Conservation (phyloP, 768 basidiomycete genomes). For the Galerina sulciceps region DNA sequence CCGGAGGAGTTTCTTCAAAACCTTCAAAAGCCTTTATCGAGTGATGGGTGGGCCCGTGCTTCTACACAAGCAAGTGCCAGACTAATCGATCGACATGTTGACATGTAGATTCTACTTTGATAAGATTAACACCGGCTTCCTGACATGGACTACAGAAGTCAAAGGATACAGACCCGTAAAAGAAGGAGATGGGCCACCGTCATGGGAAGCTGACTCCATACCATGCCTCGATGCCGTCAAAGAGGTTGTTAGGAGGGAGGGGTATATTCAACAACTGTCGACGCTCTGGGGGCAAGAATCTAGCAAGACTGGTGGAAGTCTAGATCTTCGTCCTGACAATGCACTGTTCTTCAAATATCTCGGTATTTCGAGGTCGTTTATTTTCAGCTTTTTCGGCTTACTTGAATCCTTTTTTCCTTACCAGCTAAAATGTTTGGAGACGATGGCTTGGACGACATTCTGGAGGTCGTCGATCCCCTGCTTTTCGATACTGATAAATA, state of each 20-base stretch:
- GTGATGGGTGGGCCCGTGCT: slow-evolving; percentile 35
- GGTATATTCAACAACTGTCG: slow-evolving; percentile 66
- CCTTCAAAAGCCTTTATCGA: slow-evolving; percentile 44
- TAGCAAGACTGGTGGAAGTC: slow-evolving; percentile 49
- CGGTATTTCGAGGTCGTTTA: slow-evolving; percentile 25
- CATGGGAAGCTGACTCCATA: slow-evolving; percentile 60
- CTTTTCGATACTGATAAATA: slow-evolving; percentile 74
- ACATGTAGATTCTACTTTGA: slow-evolving; percentile 63
- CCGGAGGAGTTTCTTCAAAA: slow-evolving; percentile 52
- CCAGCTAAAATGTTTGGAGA: slow-evolving; percentile 74
- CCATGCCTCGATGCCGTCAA: slow-evolving; percentile 56
- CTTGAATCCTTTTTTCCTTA: background rate
- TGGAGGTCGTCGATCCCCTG: slow-evolving; percentile 62
- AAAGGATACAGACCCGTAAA: slow-evolving; percentile 57
- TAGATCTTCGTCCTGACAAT: slow-evolving; percentile 63
- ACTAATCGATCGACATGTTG: background rate
- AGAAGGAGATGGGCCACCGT: slow-evolving; percentile 39
- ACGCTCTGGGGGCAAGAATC: slow-evolving; percentile 85
- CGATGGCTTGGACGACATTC: slow-evolving; percentile 52
- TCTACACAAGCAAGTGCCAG: slow-evolving; percentile 5
- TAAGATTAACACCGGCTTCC: slow-evolving; percentile 77
- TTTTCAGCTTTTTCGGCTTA: background rate
- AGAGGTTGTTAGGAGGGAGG: slow-evolving; percentile 44
- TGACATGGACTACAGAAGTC: slow-evolving; percentile 69
- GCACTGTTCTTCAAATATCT: slow-evolving; percentile 44